A percentile compares a stretch with the other conserved stretches of the same genome.
phyloP scores from a whole-genome alignment of 1,284 basidiomycete genomes.

The Cutaneotrichosporon sp. region DNA sequence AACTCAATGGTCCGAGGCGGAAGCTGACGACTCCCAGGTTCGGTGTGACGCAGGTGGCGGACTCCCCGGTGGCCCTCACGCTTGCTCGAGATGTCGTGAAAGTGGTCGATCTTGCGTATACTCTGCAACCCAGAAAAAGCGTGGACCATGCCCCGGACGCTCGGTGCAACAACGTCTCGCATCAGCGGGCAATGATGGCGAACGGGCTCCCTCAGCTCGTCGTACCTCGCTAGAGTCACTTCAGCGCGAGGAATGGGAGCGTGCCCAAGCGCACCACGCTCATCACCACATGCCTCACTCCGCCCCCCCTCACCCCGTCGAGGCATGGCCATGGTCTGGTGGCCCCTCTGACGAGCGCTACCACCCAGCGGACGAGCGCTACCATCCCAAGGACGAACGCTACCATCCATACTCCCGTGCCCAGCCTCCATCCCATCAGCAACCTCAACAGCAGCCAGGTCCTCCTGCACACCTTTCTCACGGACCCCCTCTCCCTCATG shows the following conservation, averaged over 20 bases:
- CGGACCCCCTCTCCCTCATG: too few species aligned
- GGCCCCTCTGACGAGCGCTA: neutral
- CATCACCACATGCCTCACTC: neutral
- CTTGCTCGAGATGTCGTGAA: conserved; percentile 40
- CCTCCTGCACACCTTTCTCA: too few species aligned
- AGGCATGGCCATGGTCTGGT: conserved; percentile 2
- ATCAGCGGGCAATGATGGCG: neutral
- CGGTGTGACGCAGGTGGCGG: conserved; percentile 44
- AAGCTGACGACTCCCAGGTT: too few species aligned
- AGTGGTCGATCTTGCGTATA: conserved; percentile 40
- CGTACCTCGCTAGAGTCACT: neutral
- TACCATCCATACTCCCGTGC: neutral
- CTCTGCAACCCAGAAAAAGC: conserved; percentile 42
- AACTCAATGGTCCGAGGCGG: too few species aligned
- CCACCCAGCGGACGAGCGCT: too few species aligned
- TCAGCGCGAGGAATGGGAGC: neutral
- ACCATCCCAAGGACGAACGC: neutral
- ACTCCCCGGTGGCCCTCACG: conserved; percentile 20
- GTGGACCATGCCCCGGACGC: conserved; percentile 39
- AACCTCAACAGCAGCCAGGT: neutral
- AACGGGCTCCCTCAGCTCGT: neutral
- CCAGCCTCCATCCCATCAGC: neutral
- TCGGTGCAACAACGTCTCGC: neutral
- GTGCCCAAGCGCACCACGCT: neutral
- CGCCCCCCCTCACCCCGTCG: neutral